Evolutionary conservation across 2,329 filamentous ascomycete genomes (phyloP).

Genomic region (Cladosporium sphaerospermum): DNA sequence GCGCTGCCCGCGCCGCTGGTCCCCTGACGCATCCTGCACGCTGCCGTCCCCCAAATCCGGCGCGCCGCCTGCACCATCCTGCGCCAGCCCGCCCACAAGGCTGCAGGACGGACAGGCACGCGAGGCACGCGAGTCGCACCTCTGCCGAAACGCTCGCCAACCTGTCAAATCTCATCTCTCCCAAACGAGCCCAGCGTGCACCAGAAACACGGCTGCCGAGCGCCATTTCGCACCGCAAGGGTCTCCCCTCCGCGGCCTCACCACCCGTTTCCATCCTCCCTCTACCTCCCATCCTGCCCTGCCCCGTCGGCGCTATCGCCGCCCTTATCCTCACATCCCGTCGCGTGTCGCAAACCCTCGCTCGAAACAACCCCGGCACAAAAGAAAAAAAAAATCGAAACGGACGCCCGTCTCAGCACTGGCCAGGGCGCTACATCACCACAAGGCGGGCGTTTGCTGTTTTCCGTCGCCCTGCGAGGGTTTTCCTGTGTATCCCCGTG

Average conservation of each 20-base stretch:
- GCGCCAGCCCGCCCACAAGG: slow-evolving; percentile 6
- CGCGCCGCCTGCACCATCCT: background rate
- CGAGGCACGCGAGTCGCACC: background rate
- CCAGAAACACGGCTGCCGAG: slow-evolving; percentile 4
- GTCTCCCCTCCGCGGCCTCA: background rate
- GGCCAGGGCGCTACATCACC: background rate
- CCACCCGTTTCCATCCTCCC: slow-evolving; percentile 1
- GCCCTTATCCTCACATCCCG: background rate
- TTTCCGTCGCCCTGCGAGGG: background rate
- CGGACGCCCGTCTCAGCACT: slow-evolving; percentile 2
- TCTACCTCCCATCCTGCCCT: background rate
- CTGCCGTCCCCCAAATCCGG: background rate
- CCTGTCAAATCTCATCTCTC: slow-evolving; percentile 4
- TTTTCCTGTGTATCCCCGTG: background rate
- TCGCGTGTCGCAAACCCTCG: background rate
- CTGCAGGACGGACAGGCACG: slow-evolving; percentile 3
- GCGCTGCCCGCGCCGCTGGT: too few relatives aligned
- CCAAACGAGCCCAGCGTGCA: slow-evolving; percentile 5
- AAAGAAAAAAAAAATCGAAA: background rate
- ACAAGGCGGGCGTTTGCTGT: slow-evolving; percentile 6
- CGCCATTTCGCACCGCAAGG: background rate
- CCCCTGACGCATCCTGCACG: background rate
- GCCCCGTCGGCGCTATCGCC: background rate
- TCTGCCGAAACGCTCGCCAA: slow-evolving; percentile 8
- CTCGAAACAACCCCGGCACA: background rate